Percentiles rank a stretch among this genome's conserved stretches.
These are phyloP conservation scores for Arthrobotrys entomopaga DNA, from an alignment of 2,329 filamentous ascomycete species.

Conservation along the genomic window DNA sequence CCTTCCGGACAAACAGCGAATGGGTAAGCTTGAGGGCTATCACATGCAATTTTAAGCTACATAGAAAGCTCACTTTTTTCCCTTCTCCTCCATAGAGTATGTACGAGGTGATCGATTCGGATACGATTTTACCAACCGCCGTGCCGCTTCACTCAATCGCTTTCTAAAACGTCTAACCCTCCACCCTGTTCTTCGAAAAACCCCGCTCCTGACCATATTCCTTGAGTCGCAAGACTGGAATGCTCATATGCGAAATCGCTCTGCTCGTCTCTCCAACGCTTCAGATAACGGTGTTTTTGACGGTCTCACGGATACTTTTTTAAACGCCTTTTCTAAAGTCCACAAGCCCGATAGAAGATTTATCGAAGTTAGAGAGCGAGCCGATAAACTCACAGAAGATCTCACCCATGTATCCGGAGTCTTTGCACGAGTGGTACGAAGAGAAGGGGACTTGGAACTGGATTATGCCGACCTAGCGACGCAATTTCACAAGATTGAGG, in stretches of 20 bases:
- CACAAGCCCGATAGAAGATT: constrained; percentile 96
- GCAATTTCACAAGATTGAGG: constrained; percentile 93
- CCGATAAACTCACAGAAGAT: constrained; percentile 94
- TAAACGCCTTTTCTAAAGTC: constrained; percentile 96
- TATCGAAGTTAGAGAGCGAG: constrained; percentile 89
- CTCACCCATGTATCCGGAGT: constrained; percentile 93
- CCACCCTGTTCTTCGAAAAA: constrained; percentile 87
- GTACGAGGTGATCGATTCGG: constrained; percentile 96
- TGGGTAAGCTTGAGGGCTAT: constrained; percentile 64
- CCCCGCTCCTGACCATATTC: constrained; percentile 84
- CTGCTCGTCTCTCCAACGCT: constrained; percentile 69
- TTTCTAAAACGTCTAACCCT: constrained; percentile 87
- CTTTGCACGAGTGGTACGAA: constrained; percentile 86
- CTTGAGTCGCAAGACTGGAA: constrained; percentile 97
- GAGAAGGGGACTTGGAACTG: constrained; percentile 84
- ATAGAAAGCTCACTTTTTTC: background rate
- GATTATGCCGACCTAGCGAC: constrained; percentile 90
- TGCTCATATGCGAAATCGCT: constrained; percentile 85
- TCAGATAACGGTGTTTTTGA: constrained; percentile 81
- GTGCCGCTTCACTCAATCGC: constrained; percentile 88
- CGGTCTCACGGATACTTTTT: constrained; percentile 92
- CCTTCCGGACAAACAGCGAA: constrained; percentile 97
- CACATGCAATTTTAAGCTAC: background rate
- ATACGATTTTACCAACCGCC: constrained; percentile 85
- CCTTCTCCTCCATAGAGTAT: constrained; percentile 72